phyloP scores from a whole-genome alignment of 2,329 filamentous ascomycete genomes.

The Colletotrichum gigasporum region DNA sequence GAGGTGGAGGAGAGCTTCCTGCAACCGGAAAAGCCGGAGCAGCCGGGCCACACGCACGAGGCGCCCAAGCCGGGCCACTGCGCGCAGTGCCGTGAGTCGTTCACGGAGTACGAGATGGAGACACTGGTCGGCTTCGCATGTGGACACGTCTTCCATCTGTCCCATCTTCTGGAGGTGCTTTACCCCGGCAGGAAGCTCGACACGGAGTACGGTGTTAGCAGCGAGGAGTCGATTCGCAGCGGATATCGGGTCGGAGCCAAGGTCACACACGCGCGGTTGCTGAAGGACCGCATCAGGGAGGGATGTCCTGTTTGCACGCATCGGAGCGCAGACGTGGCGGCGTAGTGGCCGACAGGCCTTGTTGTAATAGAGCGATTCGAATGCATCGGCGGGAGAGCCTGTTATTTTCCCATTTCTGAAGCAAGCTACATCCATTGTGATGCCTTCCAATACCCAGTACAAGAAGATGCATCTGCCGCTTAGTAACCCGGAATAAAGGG shows the following conservation, averaged over 20 bases:
- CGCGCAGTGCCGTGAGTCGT: constrained; percentile 64
- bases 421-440: too few relatives aligned
- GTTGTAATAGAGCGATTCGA: background rate
- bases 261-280: constrained; percentile 83
- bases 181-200: constrained; percentile 57
- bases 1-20: constrained; percentile 31
- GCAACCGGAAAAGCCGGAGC: constrained; percentile 35
- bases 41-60: constrained; percentile 41
- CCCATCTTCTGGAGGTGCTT: constrained; percentile 70
- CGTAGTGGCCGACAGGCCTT: background rate
- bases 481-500: too few relatives aligned
- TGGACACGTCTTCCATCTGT: constrained; percentile 82
- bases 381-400: constrained; percentile 21
- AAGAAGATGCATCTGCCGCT: too few relatives aligned
- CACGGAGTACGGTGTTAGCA: constrained; percentile 53
- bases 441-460: too few relatives aligned
- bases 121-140: constrained; percentile 84
- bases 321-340: background rate
- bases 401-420: background rate
- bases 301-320: constrained; percentile 69
- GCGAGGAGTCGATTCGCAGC: constrained; percentile 51
- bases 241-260: constrained; percentile 82
- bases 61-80: constrained; percentile 64
- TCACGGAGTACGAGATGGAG: constrained; percentile 71
- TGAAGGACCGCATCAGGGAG: constrained; percentile 74